Conservation (phyloP, 2,329 filamentous ascomycete species). For the Exophiala sp. region DNA sequence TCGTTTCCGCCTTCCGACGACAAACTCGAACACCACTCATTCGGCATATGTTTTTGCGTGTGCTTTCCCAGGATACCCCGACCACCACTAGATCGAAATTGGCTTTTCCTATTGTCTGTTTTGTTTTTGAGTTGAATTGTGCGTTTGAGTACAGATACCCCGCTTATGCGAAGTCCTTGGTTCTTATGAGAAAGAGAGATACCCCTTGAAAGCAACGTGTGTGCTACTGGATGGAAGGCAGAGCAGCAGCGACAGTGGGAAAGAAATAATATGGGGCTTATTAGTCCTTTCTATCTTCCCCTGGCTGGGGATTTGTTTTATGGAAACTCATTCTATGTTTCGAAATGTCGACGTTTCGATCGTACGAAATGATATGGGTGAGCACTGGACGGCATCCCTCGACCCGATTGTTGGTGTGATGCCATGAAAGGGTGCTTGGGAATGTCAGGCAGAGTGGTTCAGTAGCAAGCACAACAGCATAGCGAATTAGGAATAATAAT, state of each 20-base stretch:
- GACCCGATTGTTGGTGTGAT: too few species aligned
- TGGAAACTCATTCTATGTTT: slow-evolving; percentile 6
- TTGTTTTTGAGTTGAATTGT: slow-evolving; percentile 14
- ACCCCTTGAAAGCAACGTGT: slow-evolving; percentile 17
- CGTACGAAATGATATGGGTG: background rate
- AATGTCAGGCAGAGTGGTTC: background rate
- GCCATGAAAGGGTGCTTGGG: background rate
- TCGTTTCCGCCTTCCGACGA: slow-evolving; percentile 14
- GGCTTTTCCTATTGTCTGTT: slow-evolving; percentile 9
- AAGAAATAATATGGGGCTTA: slow-evolving; percentile 16
- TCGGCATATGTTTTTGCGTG: slow-evolving; percentile 20
- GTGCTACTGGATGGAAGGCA: slow-evolving; percentile 15
- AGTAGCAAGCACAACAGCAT: slow-evolving; percentile 12
- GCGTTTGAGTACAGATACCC: slow-evolving; percentile 26
- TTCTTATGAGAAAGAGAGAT: slow-evolving; percentile 26
- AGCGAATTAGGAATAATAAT: slow-evolving; percentile 20
- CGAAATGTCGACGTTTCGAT: slow-evolving; percentile 13
- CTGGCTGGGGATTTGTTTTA: slow-evolving; percentile 3
- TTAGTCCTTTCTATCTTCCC: slow-evolving; percentile 11
- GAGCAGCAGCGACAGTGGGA: background rate
- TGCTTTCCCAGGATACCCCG: slow-evolving; percentile 24
- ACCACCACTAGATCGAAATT: slow-evolving; percentile 25
- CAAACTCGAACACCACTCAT: slow-evolving; percentile 27
- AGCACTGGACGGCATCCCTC: background rate
- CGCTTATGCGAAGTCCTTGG: slow-evolving; percentile 26